These are phyloP conservation scores for Phaffia tasmanica DNA, from an alignment of 768 basidiomycete genomes.

Conservation along the genomic window DNA sequence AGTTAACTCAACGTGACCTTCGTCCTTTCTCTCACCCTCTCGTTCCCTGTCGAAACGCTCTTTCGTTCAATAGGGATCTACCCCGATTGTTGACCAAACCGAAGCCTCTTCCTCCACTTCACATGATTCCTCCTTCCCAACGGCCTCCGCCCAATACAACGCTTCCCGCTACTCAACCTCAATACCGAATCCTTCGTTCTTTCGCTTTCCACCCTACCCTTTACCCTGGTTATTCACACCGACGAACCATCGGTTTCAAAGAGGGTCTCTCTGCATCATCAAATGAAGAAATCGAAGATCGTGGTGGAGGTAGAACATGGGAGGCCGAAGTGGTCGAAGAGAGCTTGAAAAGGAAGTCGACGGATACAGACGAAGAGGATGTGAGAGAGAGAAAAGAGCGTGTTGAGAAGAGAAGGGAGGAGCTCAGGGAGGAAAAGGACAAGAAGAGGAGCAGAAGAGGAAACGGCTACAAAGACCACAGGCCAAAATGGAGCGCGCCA, in stretches of 20 bases:
- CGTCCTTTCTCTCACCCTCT: background rate
- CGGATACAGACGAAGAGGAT: constrained; percentile 33
- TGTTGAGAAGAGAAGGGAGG: constrained; percentile 54
- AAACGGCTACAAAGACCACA: constrained; percentile 18
- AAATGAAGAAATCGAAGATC: constrained; percentile 48
- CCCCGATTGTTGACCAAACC: constrained; percentile 40
- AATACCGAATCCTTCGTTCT: constrained; percentile 60
- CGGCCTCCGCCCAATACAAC: constrained; percentile 31
- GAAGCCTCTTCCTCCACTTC: constrained; percentile 50
- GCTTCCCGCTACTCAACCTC: constrained; percentile 46
- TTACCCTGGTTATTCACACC: constrained; percentile 81
- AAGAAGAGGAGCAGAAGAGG: constrained; percentile 31
- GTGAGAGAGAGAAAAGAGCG: constrained; percentile 46
- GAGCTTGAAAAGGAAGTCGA: background rate
- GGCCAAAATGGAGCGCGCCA: constrained; percentile 12
- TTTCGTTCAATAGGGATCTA: constrained; percentile 50
- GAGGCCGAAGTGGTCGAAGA: constrained; percentile 36
- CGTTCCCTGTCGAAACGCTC: constrained; percentile 2
- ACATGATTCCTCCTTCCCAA: constrained; percentile 47
- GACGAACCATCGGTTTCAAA: constrained; percentile 80
- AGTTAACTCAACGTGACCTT: constrained; percentile 5
- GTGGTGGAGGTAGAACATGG: constrained; percentile 20
- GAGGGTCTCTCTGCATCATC: constrained; percentile 53
- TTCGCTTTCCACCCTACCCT: constrained; percentile 57
- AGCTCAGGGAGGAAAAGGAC: constrained; percentile 48